A percentile compares a stretch with the other conserved stretches of the same genome.
These are phyloP conservation scores for Leptographium wingfieldii DNA, from an alignment of 2,329 filamentous ascomycete species.

Conservation along the genomic window DNA sequence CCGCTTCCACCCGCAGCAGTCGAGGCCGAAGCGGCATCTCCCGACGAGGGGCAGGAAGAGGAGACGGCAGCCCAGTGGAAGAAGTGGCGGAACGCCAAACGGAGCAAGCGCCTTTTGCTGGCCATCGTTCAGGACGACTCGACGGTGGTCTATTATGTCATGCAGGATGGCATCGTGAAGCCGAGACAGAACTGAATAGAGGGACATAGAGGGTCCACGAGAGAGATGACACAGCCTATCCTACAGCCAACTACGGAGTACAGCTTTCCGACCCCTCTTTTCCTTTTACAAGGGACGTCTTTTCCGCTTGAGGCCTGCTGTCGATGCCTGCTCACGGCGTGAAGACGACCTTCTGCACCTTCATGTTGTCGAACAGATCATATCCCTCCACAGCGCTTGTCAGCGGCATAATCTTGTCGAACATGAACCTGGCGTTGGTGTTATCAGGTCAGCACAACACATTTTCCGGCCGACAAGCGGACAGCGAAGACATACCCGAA, in stretches of 20 bases:
- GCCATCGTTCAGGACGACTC: constrained; percentile 69
- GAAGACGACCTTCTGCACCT: constrained; percentile 64
- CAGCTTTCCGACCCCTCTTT: no score
- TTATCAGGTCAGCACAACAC: neutral
- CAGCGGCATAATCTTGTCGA: constrained; percentile 61
- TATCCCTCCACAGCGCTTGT: constrained; percentile 55
- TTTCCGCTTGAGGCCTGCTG: neutral
- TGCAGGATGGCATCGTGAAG: constrained; percentile 80
- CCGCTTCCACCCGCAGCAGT: constrained; percentile 26
- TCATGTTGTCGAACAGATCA: constrained; percentile 58
- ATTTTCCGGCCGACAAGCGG: neutral
- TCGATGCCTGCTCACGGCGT: constrained; percentile 24
- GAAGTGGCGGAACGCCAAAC: constrained; percentile 30
- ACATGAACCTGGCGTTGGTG: constrained; percentile 50
- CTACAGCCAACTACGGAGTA: neutral
- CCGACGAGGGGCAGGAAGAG: constrained; percentile 7
- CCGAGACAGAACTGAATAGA: constrained; percentile 57
- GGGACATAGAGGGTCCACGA: neutral
- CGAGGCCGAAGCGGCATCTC: constrained; percentile 13
- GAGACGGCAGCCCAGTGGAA: constrained; percentile 18
- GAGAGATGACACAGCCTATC: neutral
- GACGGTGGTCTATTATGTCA: constrained; percentile 72
- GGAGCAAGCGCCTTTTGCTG: constrained; percentile 58
- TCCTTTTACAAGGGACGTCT: no score
- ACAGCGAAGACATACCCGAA: constrained; percentile 41